phyloP scores from a whole-genome alignment of 345 rosid genomes.

The Populus davidiana region DNA sequence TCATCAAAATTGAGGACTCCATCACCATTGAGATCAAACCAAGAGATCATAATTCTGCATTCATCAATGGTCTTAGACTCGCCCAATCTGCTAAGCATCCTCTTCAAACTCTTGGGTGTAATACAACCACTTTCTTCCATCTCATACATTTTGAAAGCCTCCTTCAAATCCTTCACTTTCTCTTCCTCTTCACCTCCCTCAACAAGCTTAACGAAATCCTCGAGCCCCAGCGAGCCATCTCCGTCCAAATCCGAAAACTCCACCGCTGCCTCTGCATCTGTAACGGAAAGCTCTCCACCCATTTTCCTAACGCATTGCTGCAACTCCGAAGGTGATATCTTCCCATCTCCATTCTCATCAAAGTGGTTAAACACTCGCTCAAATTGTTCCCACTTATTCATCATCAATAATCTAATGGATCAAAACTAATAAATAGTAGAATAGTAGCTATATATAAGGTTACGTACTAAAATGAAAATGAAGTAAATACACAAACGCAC shows the following conservation, averaged over 20 bases:
- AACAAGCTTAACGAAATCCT: slow-evolving; percentile 20
- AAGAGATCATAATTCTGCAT: slow-evolving; percentile 22
- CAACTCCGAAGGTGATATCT: slow-evolving; percentile 19
- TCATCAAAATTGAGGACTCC: slow-evolving; percentile 29
- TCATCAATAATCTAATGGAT: background rate
- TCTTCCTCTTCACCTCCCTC: slow-evolving; percentile 32
- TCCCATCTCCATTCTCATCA: slow-evolving; percentile 29
- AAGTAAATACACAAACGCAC: no score
- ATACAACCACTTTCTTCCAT: slow-evolving; percentile 21
- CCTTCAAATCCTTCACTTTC: slow-evolving; percentile 15
- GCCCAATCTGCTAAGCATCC: slow-evolving; percentile 26
- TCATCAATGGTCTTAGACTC: background rate
- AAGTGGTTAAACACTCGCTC: slow-evolving; percentile 21
- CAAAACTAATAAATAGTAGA: background rate
- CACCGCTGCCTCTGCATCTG: slow-evolving; percentile 26
- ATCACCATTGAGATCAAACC: slow-evolving; percentile 35
- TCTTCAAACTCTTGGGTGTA: slow-evolving; percentile 28
- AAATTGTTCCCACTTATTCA: slow-evolving; percentile 10
- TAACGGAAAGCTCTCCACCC: slow-evolving; percentile 12
- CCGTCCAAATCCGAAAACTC: slow-evolving; percentile 18
- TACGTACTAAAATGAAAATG: no score
- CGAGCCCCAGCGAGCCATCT: slow-evolving; percentile 23
- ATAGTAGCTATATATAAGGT: no score
- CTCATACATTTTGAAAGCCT: slow-evolving; percentile 30
- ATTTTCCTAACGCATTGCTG: slow-evolving; percentile 7